Evolutionary conservation across 257 asterid species (phyloP), one percentile per base, ranked within the genome.

Genomic region (Craterostigma plantagineum): DNA sequence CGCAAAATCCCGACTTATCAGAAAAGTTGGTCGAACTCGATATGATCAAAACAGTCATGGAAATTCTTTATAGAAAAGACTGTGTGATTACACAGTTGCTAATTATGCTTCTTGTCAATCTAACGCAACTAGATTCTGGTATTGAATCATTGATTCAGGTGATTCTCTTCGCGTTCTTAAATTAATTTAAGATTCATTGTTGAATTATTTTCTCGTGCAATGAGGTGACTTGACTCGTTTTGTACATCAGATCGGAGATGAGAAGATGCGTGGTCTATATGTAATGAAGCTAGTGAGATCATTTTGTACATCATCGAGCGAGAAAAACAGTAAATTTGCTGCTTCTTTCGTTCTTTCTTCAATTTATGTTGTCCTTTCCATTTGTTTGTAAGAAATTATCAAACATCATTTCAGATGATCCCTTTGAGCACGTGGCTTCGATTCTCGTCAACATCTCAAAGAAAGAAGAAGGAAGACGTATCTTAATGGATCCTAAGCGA

Each of bases 131-230:
- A 63, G 94, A 90, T 67, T 72, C 60, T 42, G 94, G 95, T 34
- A 69, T 90, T 53, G 80, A 83, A 49, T 67, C 80, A 43, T 63
- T 90, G 66, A 83, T 90, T 67, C 93, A 90, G 94, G 99, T 90
- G 52, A 45, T 51, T 13, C 42, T 35, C 35, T 9, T 53, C n/a
- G n/a, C n/a, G n/a, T n/a, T n/a, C n/a, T n/a, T n/a, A n/a, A n/a
- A n/a, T n/a, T 43, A 53, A 38, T 49, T 52, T 39, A 46, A 23
- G 38, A 10, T 51, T 41, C 45, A 27, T 45, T 23, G 30, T 2
- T 23, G 30, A 23, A 23, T 2, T 23, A 23, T 23, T 2, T 23
- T 23, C 30, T 23, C 6, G 30, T 23, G 30, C 40, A 36, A 36
- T 36, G 45, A 40, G 9, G 16, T 40, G 12, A 14, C 13, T 9